Evolutionary conservation across 768 basidiomycete species (phyloP).

Genomic region (Hortiboletus campestris): DNA sequence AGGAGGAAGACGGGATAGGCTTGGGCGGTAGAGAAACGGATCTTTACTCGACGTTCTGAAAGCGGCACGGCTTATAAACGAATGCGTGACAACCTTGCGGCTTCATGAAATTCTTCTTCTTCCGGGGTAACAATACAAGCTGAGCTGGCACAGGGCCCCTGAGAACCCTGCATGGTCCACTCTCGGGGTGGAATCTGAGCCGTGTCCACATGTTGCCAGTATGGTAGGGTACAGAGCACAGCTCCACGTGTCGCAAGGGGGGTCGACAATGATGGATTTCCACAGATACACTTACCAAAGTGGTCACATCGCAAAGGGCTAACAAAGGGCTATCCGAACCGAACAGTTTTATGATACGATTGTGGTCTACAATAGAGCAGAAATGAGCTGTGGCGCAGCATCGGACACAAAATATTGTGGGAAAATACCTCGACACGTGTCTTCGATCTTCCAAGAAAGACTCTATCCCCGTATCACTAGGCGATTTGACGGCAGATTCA

Average conservation of each 20-base stretch:
- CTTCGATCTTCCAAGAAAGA: background rate
- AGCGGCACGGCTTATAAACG: conserved; percentile 25
- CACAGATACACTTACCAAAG: conserved; percentile 7
- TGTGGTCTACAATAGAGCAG: background rate
- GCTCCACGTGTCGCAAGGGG: conserved; percentile 16
- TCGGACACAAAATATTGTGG: background rate
- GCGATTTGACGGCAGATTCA: background rate
- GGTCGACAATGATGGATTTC: background rate
- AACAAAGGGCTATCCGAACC: background rate
- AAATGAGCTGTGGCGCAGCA: background rate
- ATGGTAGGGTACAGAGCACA: conserved; percentile 11
- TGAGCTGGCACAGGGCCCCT: conserved; percentile 17
- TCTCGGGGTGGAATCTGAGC: conserved; percentile 1
- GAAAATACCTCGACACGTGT: conserved; percentile 7
- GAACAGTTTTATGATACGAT: background rate
- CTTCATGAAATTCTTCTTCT: conserved; percentile 17
- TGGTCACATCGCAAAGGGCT: background rate
- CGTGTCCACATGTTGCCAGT: conserved; percentile 15
- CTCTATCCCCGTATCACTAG: background rate
- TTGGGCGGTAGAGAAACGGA: conserved; percentile 14
- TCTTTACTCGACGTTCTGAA: conserved; percentile 11
- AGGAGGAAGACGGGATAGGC: background rate
- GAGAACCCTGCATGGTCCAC: conserved; percentile 13
- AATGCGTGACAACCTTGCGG: conserved; percentile 31
- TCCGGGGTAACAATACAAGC: conserved; percentile 27